These are phyloP conservation scores for Populus alba DNA, from an alignment of 345 rosid species.

Conservation along the genomic window DNA sequence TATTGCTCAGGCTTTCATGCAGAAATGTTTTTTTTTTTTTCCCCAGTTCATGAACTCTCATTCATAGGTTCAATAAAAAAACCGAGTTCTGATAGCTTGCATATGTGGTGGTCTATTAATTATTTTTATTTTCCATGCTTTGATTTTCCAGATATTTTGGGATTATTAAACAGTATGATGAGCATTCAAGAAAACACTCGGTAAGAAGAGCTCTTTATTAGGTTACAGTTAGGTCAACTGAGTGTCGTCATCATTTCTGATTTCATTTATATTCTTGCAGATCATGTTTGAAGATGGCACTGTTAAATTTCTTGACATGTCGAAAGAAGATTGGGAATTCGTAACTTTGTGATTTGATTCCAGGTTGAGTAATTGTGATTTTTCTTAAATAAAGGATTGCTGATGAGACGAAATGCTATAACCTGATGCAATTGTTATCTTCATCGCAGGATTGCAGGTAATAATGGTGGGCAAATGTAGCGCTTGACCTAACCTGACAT, in stretches of 20 bases:
- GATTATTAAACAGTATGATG: conserved; percentile 58
- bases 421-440: not conserved
- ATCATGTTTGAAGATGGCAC: conserved; percentile 76
- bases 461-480: not conserved
- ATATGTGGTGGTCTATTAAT: not conserved
- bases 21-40: not conserved
- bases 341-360: conserved; percentile 25
- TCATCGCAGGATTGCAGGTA: not conserved
- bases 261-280: conserved; percentile 34
- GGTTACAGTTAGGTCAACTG: not conserved
- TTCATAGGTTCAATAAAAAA: not conserved
- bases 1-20: not conserved
- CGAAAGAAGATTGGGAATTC: conserved; percentile 67
- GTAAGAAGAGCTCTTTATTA: conserved; percentile 39
- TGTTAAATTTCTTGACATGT: conserved; percentile 57
- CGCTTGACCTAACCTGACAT: not conserved
- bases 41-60: not conserved
- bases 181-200: conserved; percentile 54
- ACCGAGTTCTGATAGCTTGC: not conserved
- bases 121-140: not conserved
- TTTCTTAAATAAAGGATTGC: not conserved
- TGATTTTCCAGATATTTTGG: conserved; percentile 56
- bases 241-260: conserved; percentile 3
- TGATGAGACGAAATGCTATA: not conserved
- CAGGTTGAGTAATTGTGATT: not conserved